These are phyloP conservation scores for Amanita rubescens DNA, from an alignment of 768 basidiomycete genomes.

Conservation along the genomic window DNA sequence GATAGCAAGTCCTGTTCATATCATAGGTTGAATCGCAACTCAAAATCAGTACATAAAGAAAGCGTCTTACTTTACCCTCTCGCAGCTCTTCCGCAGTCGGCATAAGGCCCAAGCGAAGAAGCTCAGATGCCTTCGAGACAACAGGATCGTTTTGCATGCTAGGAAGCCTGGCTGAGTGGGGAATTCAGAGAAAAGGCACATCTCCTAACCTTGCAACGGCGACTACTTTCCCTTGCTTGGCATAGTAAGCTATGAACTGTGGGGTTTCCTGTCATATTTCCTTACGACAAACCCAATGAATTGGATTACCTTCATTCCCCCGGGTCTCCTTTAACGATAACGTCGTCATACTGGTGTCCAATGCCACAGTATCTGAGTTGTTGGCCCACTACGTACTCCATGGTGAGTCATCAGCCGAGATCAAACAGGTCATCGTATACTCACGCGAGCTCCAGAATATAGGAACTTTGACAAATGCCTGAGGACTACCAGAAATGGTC, in stretches of 20 bases:
- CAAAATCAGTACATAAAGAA: neutral
- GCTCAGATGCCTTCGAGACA: slow-evolving; percentile 69
- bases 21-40: neutral
- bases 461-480: slow-evolving; percentile 74
- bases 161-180: neutral
- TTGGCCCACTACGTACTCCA: slow-evolving; percentile 54
- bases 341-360: slow-evolving; percentile 64
- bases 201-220: slow-evolving; percentile 52
- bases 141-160: slow-evolving; percentile 83
- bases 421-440: slow-evolving; percentile 23
- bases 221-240: slow-evolving; percentile 52
- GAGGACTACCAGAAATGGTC: slow-evolving; percentile 56
- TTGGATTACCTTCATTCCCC: slow-evolving; percentile 58
- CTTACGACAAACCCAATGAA: neutral
- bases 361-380: slow-evolving; percentile 82
- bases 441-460: slow-evolving; percentile 88
- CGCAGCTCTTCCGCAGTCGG: slow-evolving; percentile 67
- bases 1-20: slow-evolving; percentile 29
- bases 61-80: slow-evolving; percentile 56
- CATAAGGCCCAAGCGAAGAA: slow-evolving; percentile 75
- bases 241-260: slow-evolving; percentile 78
- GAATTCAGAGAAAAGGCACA: neutral
- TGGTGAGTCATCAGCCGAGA: neutral
- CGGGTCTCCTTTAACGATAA: slow-evolving; percentile 69
- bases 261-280: neutral